Evolutionary conservation across 768 basidiomycete genomes (phyloP).

Genomic region (Cystobasidium tubakii): DNA sequence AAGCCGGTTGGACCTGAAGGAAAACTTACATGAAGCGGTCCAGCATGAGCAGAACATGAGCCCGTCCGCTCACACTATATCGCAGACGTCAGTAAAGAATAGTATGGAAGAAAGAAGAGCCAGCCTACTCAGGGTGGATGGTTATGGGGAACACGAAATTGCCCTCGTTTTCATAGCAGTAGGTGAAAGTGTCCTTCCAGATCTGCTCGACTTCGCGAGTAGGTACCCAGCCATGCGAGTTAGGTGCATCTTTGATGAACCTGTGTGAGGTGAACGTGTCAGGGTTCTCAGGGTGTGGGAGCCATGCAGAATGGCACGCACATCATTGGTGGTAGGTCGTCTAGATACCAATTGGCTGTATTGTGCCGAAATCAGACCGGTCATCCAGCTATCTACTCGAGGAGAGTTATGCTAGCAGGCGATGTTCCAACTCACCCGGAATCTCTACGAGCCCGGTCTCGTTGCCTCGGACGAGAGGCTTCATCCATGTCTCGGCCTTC

Average conservation of each 20-base stretch:
- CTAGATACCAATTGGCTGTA: too few relatives aligned
- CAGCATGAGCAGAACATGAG: constrained; percentile 22
- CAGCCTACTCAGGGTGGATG: constrained; percentile 28
- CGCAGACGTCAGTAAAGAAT: too few relatives aligned
- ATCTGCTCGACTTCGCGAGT: constrained; percentile 1
- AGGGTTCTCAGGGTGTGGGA: too few relatives aligned
- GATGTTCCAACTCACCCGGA: constrained; percentile 41
- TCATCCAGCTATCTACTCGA: too few relatives aligned
- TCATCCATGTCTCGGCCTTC: constrained; percentile 66
- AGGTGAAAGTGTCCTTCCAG: constrained; percentile 19
- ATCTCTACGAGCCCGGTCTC: constrained; percentile 62
- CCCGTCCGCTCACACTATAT: background rate
- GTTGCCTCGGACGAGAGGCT: constrained; percentile 62
- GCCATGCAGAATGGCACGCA: too few relatives aligned
- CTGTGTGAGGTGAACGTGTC: too few relatives aligned
- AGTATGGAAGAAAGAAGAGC: too few relatives aligned
- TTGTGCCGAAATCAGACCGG: too few relatives aligned
- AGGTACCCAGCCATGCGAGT: constrained; percentile 4
- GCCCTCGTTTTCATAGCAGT: constrained; percentile 13
- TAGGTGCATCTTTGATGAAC: too few relatives aligned
- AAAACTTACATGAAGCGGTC: too few relatives aligned
- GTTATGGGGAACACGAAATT: constrained; percentile 2
- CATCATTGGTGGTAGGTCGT: too few relatives aligned
- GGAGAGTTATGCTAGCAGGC: too few relatives aligned
- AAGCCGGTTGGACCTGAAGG: background rate